Percentiles rank a stretch among this genome's conserved stretches.
phyloP scores from a whole-genome alignment of 345 rosid species.

The Capsella bursapastoris region DNA sequence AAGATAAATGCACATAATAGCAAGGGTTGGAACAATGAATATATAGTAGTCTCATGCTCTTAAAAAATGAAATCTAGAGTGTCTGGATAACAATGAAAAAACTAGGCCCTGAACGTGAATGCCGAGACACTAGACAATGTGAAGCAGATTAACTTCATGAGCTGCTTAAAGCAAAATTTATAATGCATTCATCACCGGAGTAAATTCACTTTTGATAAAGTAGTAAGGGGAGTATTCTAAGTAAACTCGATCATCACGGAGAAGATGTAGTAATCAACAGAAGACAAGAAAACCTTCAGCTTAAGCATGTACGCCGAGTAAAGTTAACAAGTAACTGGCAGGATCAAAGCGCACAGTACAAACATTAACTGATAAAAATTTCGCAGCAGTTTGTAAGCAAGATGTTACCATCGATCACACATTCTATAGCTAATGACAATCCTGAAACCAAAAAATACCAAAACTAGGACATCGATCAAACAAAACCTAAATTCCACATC shows the following conservation, averaged over 20 bases:
- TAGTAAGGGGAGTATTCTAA: no score
- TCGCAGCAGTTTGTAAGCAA: neutral
- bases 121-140: neutral
- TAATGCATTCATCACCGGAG: neutral
- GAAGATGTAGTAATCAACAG: neutral
- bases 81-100: neutral
- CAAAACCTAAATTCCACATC: neutral
- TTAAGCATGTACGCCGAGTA: neutral
- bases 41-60: conserved; percentile 2
- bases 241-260: no score
- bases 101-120: neutral
- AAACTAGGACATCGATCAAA: conserved; percentile 2
- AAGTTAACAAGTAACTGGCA: neutral
- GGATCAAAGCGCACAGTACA: neutral
- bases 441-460: no score
- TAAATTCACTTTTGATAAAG: no score
- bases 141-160: neutral
- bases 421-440: neutral
- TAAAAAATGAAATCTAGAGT: no score
- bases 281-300: neutral
- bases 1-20: neutral
- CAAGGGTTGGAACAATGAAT: neutral
- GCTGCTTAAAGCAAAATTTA: neutral
- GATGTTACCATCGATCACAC: neutral
- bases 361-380: neutral